Base-by-base conservation (phyloP, 1,284 basidiomycete genomes). In the Rhodofomes roseus region DNA sequence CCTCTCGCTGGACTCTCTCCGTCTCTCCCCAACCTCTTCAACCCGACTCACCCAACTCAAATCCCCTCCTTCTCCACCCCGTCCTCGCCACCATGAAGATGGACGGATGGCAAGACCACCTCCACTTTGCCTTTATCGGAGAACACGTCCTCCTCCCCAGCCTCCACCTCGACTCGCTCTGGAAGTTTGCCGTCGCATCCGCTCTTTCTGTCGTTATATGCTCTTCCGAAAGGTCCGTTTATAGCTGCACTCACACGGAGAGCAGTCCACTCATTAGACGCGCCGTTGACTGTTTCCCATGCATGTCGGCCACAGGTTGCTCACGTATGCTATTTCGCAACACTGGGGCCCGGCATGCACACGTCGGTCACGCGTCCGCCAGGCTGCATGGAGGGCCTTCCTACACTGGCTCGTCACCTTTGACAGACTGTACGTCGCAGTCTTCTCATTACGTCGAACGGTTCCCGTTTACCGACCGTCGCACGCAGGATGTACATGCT, bases 401-500 rank as follows among this genome's bases (percentile, higher is more conserved):
- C 58, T 88, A 44, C 88, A 87, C 67, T 83, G 82, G 75, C 50
- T 81, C 22, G 79, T 79, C 25, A 85, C 82, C 0, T 72, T 84
- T 55, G 71, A 85, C 23, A 76, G 87, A 76, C 69, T 90, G 87
- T 89, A 68, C 69, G 85, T 74, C 50, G 11, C 52, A 20, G 9
- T 9, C 31, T 25, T 23, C 41, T 18, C 46, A 14, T 27, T 31
- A 23, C 14, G 3, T 4, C 37, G 51, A 44, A 59, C 48, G 27
- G 57, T 44, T 55, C 51, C 52, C 64, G 50, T 57, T n/a, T 48
- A 41, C 50, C 34, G 6, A 40, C 31, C 20, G 40, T 34, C 18
- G 22, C 50, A 36, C 53, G 43, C 14, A 88, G 87, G 61, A 71
- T 81, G 60, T 90, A 90, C 68, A 89, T 90, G 87, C 78, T 90